phyloP scores from a whole-genome alignment of 106 monocot genomes.

The Platanthera zijinensis region DNA sequence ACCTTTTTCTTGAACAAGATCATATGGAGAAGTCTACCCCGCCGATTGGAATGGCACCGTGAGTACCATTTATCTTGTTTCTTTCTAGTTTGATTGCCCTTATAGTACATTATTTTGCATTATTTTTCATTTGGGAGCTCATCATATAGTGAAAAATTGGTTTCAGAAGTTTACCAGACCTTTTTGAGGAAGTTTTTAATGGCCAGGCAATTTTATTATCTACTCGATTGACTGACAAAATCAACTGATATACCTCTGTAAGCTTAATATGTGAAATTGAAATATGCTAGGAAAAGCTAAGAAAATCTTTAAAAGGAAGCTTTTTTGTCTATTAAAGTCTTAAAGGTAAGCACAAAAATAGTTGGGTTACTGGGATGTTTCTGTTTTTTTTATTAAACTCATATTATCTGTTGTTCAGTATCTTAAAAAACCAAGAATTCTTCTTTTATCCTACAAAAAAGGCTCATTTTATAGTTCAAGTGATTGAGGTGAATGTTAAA shows the following conservation, averaged over 20 bases:
- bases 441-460: background rate
- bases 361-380: background rate
- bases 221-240: too few species aligned
- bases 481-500: background rate
- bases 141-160: background rate
- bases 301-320: background rate
- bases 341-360: background rate
- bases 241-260: too few species aligned
- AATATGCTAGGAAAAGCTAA: background rate
- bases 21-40: slow-evolving; percentile 95
- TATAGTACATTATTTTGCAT: background rate
- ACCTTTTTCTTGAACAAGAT: slow-evolving; percentile 42
- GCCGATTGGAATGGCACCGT: slow-evolving; percentile 99
- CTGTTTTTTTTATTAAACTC: background rate
- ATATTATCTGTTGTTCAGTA: background rate
- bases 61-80: slow-evolving; percentile 22
- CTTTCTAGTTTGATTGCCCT: slow-evolving; percentile 1
- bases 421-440: background rate
- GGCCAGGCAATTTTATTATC: background rate
- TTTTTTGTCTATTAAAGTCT: background rate
- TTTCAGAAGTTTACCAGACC: background rate
- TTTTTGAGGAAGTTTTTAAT: background rate
- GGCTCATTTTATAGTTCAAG: background rate
- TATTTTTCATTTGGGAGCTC: background rate
- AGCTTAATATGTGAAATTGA: too few species aligned